Percentiles rank a stretch among this genome's conserved stretches.
Conservation (phyloP, 805 yeast species). For the Sungouiella blattae region DNA sequence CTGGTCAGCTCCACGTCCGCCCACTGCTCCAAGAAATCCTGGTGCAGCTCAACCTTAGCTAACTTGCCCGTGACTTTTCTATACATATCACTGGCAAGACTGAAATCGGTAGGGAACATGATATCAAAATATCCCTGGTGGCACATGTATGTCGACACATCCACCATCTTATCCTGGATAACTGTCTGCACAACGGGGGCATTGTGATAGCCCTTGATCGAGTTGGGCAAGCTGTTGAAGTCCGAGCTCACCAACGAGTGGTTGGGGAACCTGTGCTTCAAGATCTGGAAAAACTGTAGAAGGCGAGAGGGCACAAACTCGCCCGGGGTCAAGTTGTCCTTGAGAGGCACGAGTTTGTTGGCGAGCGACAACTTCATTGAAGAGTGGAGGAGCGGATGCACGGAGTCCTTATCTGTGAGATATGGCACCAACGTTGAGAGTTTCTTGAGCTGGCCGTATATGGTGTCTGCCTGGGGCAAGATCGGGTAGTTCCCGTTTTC, state of each 20-base stretch:
- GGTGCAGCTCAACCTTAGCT: slow-evolving; percentile 53
- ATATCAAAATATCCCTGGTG: slow-evolving; percentile 84
- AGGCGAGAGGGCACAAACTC: slow-evolving; percentile 82
- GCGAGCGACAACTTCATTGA: slow-evolving; percentile 37
- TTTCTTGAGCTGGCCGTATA: slow-evolving; percentile 22
- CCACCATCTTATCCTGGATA: slow-evolving; percentile 61
- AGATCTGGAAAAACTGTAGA: slow-evolving; percentile 58
- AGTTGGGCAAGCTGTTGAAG: slow-evolving; percentile 48
- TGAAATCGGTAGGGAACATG: slow-evolving; percentile 81
- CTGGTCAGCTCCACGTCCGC: slow-evolving; percentile 64
- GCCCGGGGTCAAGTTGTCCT: slow-evolving; percentile 63
- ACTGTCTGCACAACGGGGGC: slow-evolving; percentile 82
- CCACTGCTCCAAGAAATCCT: slow-evolving; percentile 66
- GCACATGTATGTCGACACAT: slow-evolving; percentile 73
- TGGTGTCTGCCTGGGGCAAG: slow-evolving; percentile 20
- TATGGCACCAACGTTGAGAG: slow-evolving; percentile 29
- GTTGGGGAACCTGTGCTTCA: slow-evolving; percentile 65
- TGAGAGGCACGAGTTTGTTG: slow-evolving; percentile 58
- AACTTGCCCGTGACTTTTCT: slow-evolving; percentile 59
- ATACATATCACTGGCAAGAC: slow-evolving; percentile 58
- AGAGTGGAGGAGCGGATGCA: slow-evolving; percentile 63
- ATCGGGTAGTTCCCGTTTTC: slow-evolving; percentile 42
- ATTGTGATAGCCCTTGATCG: slow-evolving; percentile 53
- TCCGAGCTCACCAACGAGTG: slow-evolving; percentile 76
- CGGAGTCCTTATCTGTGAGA: slow-evolving; percentile 24